Percentiles rank a stretch among this genome's conserved stretches.
These are phyloP conservation scores for Beta macrorhiza DNA, from an alignment of 179 eudicot species.

Conservation along the genomic window DNA sequence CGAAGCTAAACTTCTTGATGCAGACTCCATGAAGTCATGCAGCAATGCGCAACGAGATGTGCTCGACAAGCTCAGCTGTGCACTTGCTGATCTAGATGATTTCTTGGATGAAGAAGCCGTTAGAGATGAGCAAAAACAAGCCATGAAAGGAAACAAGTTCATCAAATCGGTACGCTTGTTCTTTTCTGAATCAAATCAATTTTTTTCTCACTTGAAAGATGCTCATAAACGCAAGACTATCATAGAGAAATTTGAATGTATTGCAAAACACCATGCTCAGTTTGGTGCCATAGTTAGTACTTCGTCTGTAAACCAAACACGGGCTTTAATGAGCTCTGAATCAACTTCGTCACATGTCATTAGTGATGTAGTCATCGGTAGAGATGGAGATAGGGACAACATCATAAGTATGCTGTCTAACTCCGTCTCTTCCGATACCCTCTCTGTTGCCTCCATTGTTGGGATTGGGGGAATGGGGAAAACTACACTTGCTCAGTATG, in stretches of 20 bases:
- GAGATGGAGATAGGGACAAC: background rate
- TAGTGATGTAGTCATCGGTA: background rate
- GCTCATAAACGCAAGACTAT: constrained; percentile 5
- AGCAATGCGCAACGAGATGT: constrained; percentile 5
- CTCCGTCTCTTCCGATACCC: too few relatives aligned
- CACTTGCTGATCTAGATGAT: background rate
- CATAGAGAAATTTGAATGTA: background rate
- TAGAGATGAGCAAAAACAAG: constrained; percentile 3
- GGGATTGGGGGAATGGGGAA: constrained; percentile 25
- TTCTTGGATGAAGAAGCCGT: constrained; percentile 10
- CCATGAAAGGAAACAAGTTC: constrained; percentile 9
- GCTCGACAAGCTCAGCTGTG: constrained; percentile 9
- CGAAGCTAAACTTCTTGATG: constrained; percentile 23
- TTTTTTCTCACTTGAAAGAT: constrained; percentile 5
- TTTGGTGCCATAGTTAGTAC: background rate
- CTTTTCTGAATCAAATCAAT: constrained; percentile 9
- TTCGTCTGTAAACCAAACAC: background rate
- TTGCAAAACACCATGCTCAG: constrained; percentile 1
- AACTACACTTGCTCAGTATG: constrained; percentile 18
- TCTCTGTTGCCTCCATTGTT: constrained; percentile 13
- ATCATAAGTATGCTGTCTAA: constrained; percentile 2
- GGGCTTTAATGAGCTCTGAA: too few relatives aligned
- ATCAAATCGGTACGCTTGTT: constrained; percentile 10
- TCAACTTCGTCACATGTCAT: background rate
- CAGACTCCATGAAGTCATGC: background rate